Evolutionary conservation across 306 rosid species (phyloP).

Genomic region (Astragalus membranaceus): DNA sequence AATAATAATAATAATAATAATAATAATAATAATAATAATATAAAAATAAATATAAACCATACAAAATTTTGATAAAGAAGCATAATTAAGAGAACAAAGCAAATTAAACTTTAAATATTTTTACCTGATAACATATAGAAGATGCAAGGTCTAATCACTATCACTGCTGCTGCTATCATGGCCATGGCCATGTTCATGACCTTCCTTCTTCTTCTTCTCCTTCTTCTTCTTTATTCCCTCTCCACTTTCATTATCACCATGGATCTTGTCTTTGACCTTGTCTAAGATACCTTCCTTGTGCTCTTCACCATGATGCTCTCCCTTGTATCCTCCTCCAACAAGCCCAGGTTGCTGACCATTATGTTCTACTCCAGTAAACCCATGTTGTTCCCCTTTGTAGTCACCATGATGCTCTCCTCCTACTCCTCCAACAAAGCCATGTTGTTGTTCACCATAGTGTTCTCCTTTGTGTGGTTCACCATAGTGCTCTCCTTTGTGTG

Average conservation of each 20-base stretch:
- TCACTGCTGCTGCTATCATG: slow-evolving; percentile 58
- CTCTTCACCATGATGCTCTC: background rate
- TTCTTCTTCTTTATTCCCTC: slow-evolving; percentile 12
- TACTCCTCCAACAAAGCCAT: too few species aligned
- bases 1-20: too few species aligned
- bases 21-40: too few species aligned
- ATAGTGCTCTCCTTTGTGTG: slow-evolving; percentile 12
- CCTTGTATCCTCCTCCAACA: background rate
- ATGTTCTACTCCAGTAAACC: background rate
- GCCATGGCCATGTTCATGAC: slow-evolving; percentile 17
- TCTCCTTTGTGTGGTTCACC: background rate
- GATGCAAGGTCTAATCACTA: slow-evolving; percentile 40
- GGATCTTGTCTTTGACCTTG: slow-evolving; percentile 58
- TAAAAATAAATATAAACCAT: background rate
- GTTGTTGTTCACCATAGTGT: too few species aligned
- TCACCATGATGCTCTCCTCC: background rate
- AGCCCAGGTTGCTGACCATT: background rate
- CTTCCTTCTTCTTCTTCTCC: slow-evolving; percentile 26
- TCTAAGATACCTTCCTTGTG: slow-evolving; percentile 40
- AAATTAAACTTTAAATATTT: too few species aligned
- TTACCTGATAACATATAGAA: slow-evolving; percentile 10
- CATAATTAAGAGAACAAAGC: background rate
- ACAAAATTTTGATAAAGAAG: background rate
- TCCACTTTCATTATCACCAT: slow-evolving; percentile 20
- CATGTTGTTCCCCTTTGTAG: background rate